Conservation (phyloP, 2,329 filamentous ascomycete species). For the Trichoderma atrobrunneum region DNA sequence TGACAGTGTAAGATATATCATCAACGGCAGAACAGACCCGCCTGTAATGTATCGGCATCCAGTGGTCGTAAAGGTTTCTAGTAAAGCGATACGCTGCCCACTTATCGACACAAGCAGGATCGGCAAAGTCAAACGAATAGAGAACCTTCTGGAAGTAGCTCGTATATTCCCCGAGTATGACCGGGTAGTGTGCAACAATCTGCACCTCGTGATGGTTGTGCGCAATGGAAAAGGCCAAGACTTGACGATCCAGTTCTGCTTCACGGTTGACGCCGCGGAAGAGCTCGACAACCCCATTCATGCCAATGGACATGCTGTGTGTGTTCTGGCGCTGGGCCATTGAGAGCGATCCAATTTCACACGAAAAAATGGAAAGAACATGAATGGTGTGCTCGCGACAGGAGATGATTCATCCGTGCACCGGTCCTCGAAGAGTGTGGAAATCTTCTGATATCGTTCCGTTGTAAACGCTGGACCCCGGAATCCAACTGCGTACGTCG, state of each 20-base stretch:
- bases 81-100: conserved; percentile 16
- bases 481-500: conserved; percentile 45
- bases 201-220: conserved; percentile 28
- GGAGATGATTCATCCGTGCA: conserved; percentile 35
- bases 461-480: conserved; percentile 40
- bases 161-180: conserved; percentile 34
- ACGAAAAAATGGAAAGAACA: conserved; percentile 52
- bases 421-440: conserved; percentile 35
- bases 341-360: conserved; percentile 42
- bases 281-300: conserved; percentile 39
- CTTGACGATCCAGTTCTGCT: conserved; percentile 38
- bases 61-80: conserved; percentile 14
- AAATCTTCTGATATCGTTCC: conserved; percentile 41
- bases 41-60: conserved; percentile 17
- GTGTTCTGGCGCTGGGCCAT: conserved; percentile 41
- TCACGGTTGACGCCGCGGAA: conserved; percentile 37
- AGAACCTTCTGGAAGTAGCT: conserved; percentile 41
- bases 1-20: background rate
- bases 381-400: conserved; percentile 45
- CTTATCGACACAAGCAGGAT: background rate
- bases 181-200: conserved; percentile 43
- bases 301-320: conserved; percentile 41
- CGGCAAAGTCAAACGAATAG: conserved; percentile 32
- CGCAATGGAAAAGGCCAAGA: conserved; percentile 45
- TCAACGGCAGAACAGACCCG: conserved; percentile 19